Evolutionary conservation across 306 rosid genomes (phyloP), one percentile per base, ranked within the genome.

Genomic region (Cicer pinnatifidum): DNA sequence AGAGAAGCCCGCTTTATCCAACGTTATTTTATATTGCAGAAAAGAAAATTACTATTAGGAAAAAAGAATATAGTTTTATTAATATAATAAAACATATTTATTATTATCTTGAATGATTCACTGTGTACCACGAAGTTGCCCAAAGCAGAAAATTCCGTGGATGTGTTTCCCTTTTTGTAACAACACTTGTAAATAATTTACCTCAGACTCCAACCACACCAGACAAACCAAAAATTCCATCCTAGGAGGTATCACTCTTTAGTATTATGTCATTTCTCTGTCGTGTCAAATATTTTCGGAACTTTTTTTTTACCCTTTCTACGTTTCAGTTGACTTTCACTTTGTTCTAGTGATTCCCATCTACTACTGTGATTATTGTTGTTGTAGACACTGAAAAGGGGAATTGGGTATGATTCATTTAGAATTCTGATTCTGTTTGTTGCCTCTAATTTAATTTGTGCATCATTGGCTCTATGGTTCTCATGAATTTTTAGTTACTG

Each of bases 181-280:
- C 53, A 64, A 28, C 51, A 62, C 73, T 52, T 8, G 6, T 6
- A 11, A 69, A 12, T 11, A 53, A 19, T 8, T 15, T 63, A 43
- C 2, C 76, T 23, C 59, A 46, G 75, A 83, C 48, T 48, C 77
- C 1, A 9, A 71, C 43, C 41, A 1, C 9, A 76, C 63, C 59
- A 8, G 38, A 74, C 54, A 80, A 80, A 60, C 28, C 28, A 3
- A 58, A 59, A 6, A 59, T 59, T 59, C 43, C 44, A 59, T 12
- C 41, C 39, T 12, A 28, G 38, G 44, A 84, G 87, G 87, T 80
- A 78, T 44, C 37, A 38, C 28, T 63, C 11, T 8, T 16, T 3
- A 44, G 8, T 16, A 59, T 72, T 58, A 38, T 70, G 63, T 69
- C 58, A 9, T 44, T 68, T 44, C 11, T 59, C 66, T n/a, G 7